A percentile compares a stretch with the other conserved stretches of the same genome.
Evolutionary conservation across 768 basidiomycete genomes (phyloP).

Genomic region (Leccinum subtestaceum): DNA sequence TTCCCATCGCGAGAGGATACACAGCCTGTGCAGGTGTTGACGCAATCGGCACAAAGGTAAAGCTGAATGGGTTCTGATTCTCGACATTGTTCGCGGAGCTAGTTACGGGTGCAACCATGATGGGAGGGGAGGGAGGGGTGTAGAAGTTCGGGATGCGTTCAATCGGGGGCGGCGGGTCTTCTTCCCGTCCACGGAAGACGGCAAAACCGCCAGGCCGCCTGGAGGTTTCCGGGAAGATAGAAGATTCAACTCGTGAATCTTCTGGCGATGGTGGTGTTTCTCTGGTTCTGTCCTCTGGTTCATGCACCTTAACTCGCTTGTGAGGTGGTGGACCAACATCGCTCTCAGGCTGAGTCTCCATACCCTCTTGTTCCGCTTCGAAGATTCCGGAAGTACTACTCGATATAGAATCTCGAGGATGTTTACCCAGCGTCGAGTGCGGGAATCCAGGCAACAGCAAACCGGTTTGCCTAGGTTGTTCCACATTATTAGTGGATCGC

Average conservation of each 20-base stretch:
- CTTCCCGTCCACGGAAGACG: slow-evolving; percentile 43
- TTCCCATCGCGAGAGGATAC: slow-evolving; percentile 39
- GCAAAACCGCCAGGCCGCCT: slow-evolving; percentile 40
- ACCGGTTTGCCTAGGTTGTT: slow-evolving; percentile 13
- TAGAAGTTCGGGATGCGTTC: slow-evolving; percentile 54
- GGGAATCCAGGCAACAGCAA: slow-evolving; percentile 38
- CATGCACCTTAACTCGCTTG: slow-evolving; percentile 48
- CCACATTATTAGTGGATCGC: slow-evolving; percentile 7
- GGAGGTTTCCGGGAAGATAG: slow-evolving; percentile 11
- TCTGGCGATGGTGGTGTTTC: slow-evolving; percentile 8
- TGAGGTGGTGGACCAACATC: slow-evolving; percentile 44
- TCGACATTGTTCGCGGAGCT: slow-evolving; percentile 50
- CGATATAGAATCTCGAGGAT: slow-evolving; percentile 51
- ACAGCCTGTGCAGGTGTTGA: slow-evolving; percentile 48
- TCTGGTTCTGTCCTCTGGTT: slow-evolving; percentile 25
- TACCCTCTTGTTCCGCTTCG: slow-evolving; percentile 42
- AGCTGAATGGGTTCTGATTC: slow-evolving; percentile 54
- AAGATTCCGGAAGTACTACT: slow-evolving; percentile 41
- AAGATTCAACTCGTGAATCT: slow-evolving; percentile 17
- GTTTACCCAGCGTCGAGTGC: slow-evolving; percentile 60
- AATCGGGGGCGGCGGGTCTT: slow-evolving; percentile 50
- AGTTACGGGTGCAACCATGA: slow-evolving; percentile 35
- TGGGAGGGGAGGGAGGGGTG: slow-evolving; percentile 40
- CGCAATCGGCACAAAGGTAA: slow-evolving; percentile 49
- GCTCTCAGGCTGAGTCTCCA: slow-evolving; percentile 39